Base-by-base conservation (phyloP, 257 asterid species). In the Craterostigma plantagineum region DNA sequence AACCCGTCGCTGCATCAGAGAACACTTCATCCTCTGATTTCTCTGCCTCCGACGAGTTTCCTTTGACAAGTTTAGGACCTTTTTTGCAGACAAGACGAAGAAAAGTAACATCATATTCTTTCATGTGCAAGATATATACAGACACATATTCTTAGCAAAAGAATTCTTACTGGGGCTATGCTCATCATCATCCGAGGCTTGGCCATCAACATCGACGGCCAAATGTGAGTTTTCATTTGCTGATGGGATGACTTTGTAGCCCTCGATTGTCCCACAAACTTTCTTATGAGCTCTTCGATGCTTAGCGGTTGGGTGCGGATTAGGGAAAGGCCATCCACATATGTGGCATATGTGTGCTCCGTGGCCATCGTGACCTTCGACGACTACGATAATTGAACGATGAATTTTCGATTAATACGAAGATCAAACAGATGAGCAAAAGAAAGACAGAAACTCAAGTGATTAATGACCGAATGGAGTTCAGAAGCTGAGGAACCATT, bases 301-400 rank as follows among this genome's bases (percentile, higher is more conserved):
- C 40, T 46, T 81, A 50, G 97, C 53, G 67, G 94, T 86, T 11
- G 97, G 97, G 18, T 86, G 92, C 43, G 78, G 73, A 10, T 86
- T 86, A 41, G 97, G 87, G 45, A 75, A 86, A 15, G 97, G 92
- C 97, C 97, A 86, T 34, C 91, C 83, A 69, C 97, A 86, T 67
- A 73, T 71, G 63, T 40, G 69, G 65, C 97, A 86, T n/a, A 69
- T 13, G 63, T 81, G 50, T 51, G 68, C 63, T 34, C n/a, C n/a
- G n/a, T n/a, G n/a, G n/a, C n/a, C n/a, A n/a, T 68, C 86, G n/a
- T 60, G 77, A 58, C 72, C 96, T 84, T 23, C 30, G 30, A 6
- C 6, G 30, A 6, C 30, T 23, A 23, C 30, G 4, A 23, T 2
- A 2, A 23, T 2, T 23, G 30, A 6, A 23, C 30, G 30, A 23